These are phyloP conservation scores for Vitellaria paradoxa DNA, from an alignment of 179 eudicot genomes.

Conservation along the genomic window DNA sequence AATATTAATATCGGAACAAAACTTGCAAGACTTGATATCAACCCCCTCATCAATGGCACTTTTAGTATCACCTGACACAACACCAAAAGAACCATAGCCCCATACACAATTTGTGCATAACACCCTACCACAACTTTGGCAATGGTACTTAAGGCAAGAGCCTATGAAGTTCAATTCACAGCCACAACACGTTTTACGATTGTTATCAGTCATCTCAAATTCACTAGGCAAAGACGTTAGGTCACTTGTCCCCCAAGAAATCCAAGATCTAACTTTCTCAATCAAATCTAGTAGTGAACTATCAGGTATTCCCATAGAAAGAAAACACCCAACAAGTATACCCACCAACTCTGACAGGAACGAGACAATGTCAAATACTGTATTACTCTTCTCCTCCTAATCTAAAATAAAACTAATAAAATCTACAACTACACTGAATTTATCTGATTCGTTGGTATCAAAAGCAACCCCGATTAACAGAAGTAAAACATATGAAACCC, in stretches of 20 bases:
- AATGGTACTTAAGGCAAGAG: constrained; percentile 44
- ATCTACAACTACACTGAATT: constrained; percentile 5
- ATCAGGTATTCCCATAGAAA: constrained; percentile 78
- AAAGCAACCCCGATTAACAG: constrained; percentile 18
- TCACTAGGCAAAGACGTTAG: constrained; percentile 24
- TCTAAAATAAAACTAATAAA: constrained; percentile 4
- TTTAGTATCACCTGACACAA: constrained; percentile 26
- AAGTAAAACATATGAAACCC: constrained; percentile 40
- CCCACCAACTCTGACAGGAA: constrained; percentile 10
- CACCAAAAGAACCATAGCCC: constrained; percentile 35
- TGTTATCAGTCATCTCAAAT: constrained; percentile 44
- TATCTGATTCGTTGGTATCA: constrained; percentile 17
- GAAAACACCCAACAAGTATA: constrained; percentile 28
- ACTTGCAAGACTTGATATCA: constrained; percentile 57
- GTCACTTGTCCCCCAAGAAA: constrained; percentile 41
- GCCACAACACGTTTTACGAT: constrained; percentile 36
- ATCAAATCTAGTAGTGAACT: constrained; percentile 54
- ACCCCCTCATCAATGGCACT: constrained; percentile 28
- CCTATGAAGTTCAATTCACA: constrained; percentile 48
- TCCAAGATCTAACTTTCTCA: constrained; percentile 60
- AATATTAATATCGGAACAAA: constrained; percentile 49
- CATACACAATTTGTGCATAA: constrained; percentile 68
- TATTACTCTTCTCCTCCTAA: constrained; percentile 17
- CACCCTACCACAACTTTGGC: constrained; percentile 57
- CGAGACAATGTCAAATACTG: constrained; percentile 5